Percentiles rank a stretch among this genome's conserved stretches.
These are phyloP conservation scores for Irineochytrium annulatum DNA, from an alignment of 192 early-diverging fungal species.

Conservation along the genomic window DNA sequence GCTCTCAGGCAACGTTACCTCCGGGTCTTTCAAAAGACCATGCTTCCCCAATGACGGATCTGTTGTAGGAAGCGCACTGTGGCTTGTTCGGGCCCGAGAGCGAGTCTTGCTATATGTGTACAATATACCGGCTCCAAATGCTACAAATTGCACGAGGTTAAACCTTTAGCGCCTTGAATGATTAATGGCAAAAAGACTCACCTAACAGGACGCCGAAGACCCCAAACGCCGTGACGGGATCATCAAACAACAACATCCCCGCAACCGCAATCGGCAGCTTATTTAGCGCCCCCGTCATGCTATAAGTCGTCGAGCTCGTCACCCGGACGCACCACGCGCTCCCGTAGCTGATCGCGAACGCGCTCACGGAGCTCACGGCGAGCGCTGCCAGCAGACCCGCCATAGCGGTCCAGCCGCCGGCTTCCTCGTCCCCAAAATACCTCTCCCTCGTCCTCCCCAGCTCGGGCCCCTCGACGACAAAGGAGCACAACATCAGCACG, in stretches of 20 bases:
- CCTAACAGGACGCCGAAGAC: slow-evolving; percentile 86
- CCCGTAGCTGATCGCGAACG: slow-evolving; percentile 87
- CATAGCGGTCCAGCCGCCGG: slow-evolving; percentile 17
- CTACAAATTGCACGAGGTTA: neutral
- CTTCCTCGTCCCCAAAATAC: slow-evolving; percentile 34
- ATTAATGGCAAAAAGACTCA: slow-evolving; percentile 4
- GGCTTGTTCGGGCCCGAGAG: slow-evolving; percentile 9
- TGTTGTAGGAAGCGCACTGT: neutral
- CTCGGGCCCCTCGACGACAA: slow-evolving; percentile 33
- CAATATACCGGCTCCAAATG: slow-evolving; percentile 14
- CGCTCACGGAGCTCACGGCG: slow-evolving; percentile 72
- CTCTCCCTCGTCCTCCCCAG: slow-evolving; percentile 16
- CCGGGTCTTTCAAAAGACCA: slow-evolving; percentile 7
- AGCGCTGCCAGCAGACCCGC: slow-evolving; percentile 56
- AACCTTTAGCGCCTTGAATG: neutral
- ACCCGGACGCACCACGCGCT: slow-evolving; percentile 80
- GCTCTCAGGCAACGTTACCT: no score
- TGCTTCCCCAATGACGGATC: neutral
- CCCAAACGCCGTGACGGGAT: slow-evolving; percentile 70
- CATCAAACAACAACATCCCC: slow-evolving; percentile 94
- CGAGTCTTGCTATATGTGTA: slow-evolving; percentile 22
- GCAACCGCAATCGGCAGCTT: slow-evolving; percentile 93
- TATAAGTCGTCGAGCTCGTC: slow-evolving; percentile 53
- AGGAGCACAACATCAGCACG: slow-evolving; percentile 38
- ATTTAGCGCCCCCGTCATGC: slow-evolving; percentile 97